Percentiles rank a stretch among this genome's conserved stretches.
phyloP scores from a whole-genome alignment of 164 flowering plant species.

The Vitis rotundifolia region DNA sequence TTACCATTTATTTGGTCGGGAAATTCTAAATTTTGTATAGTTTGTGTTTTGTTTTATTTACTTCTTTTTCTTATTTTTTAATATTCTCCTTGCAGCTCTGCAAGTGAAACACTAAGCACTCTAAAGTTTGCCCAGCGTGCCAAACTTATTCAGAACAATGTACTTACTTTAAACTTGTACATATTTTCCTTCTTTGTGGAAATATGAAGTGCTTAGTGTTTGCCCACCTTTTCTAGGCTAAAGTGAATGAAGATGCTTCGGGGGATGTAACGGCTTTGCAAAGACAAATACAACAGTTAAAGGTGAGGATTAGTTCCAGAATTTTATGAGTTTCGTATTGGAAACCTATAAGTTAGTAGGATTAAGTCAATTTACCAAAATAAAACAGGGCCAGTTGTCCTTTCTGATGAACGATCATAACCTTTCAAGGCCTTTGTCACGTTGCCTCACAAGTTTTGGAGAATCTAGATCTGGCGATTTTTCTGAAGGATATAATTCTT shows the following conservation, averaged over 20 bases:
- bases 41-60: not conserved
- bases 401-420: slow-evolving; percentile 54
- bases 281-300: slow-evolving; percentile 66
- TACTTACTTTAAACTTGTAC: slow-evolving; percentile 25
- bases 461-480: slow-evolving; percentile 22
- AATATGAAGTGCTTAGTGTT: not conserved
- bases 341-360: not conserved
- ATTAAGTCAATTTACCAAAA: slow-evolving; percentile 11
- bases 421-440: slow-evolving; percentile 25
- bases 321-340: slow-evolving; percentile 1
- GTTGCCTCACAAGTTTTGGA: slow-evolving; percentile 23
- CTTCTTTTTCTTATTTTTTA: not conserved
- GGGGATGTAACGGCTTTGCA: slow-evolving; percentile 76
- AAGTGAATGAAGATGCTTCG: slow-evolving; percentile 90
- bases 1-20: not conserved
- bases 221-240: slow-evolving; percentile 51
- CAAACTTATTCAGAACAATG: slow-evolving; percentile 91
- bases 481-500: slow-evolving; percentile 20
- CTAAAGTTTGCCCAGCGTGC: slow-evolving; percentile 93
- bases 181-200: not conserved
- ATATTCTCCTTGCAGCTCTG: slow-evolving; percentile 55
- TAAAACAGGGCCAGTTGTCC: slow-evolving; percentile 70
- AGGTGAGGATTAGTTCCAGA: slow-evolving; percentile 38
- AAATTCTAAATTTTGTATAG: not conserved
- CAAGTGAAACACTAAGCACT: slow-evolving; percentile 83